Percentiles rank a stretch among this genome's conserved stretches.
Evolutionary conservation across 441 rosid species (phyloP).

Genomic region (Gossypium lobatum): DNA sequence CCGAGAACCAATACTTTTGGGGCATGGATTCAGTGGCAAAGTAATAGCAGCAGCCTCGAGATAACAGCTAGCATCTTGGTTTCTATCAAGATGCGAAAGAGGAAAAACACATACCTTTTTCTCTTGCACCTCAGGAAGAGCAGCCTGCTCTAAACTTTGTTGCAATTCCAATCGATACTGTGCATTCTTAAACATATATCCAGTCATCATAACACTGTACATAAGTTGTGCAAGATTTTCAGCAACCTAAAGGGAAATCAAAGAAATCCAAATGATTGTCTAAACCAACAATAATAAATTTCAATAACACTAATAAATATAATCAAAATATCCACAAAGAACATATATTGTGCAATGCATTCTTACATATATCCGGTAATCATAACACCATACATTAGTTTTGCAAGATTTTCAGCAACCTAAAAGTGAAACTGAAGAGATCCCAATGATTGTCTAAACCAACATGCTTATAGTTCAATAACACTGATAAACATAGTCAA

Average conservation of each 20-base stretch:
- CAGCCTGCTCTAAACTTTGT: conserved; percentile 83
- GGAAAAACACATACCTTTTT: conserved; percentile 34
- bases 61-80: background rate
- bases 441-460: conserved; percentile 1
- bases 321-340: background rate
- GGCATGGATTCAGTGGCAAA: background rate
- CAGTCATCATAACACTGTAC: conserved; percentile 97
- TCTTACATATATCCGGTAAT: conserved; percentile 95
- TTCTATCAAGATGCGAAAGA: background rate
- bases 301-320: background rate
- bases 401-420: conserved; percentile 97
- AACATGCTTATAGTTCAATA: background rate
- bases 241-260: conserved; percentile 59
- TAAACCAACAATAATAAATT: background rate
- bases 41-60: background rate
- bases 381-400: conserved; percentile 81
- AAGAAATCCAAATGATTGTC: conserved; percentile 12
- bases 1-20: background rate
- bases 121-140: conserved; percentile 68
- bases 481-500: conserved; percentile 1
- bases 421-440: conserved; percentile 25
- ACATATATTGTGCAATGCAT: conserved; percentile 63
- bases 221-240: conserved; percentile 96
- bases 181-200: conserved; percentile 93
- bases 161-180: conserved; percentile 89